Conservation (phyloP, 371 early-diverging fungal species). For the Smittium culicis region DNA sequence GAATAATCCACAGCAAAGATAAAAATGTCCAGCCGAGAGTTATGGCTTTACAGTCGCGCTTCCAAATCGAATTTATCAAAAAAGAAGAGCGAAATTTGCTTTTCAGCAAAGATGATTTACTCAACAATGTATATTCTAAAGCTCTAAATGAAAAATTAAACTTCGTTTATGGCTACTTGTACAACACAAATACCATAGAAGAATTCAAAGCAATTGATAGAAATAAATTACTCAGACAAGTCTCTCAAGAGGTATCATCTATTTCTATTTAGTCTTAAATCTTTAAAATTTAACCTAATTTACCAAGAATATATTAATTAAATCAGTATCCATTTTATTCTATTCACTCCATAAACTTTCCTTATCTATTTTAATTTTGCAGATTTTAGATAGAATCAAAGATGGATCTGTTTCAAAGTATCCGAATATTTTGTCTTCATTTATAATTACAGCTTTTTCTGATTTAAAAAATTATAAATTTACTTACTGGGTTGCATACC, state of each 20-base stretch:
- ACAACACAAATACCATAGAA: conserved; percentile 83
- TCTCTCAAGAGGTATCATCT: conserved; percentile 43
- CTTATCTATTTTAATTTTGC: too few species aligned
- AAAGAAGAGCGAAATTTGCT: neutral
- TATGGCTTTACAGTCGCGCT: neutral
- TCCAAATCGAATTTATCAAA: neutral
- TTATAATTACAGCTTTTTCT: conserved; percentile 70
- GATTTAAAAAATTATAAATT: conserved; percentile 87
- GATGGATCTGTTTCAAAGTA: conserved; percentile 41
- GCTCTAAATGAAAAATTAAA: neutral
- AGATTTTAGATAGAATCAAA: conserved; percentile 1
- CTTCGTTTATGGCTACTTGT: conserved; percentile 30
- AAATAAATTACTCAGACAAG: conserved; percentile 42
- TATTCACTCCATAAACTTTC: too few species aligned
- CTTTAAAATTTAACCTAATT: neutral
- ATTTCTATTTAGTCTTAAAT: conserved; percentile 37
- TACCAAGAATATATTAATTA: too few species aligned
- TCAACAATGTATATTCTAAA: neutral
- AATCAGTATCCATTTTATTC: too few species aligned
- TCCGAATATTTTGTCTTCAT: conserved; percentile 47
- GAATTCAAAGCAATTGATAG: conserved; percentile 73
- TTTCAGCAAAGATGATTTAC: neutral
- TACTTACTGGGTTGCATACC: conserved; percentile 86
- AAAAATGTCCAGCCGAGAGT: neutral
- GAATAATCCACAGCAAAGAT: conserved; percentile 13